Base-by-base conservation (phyloP, 768 basidiomycete species). In the Cystofilobasidium capitatum region DNA sequence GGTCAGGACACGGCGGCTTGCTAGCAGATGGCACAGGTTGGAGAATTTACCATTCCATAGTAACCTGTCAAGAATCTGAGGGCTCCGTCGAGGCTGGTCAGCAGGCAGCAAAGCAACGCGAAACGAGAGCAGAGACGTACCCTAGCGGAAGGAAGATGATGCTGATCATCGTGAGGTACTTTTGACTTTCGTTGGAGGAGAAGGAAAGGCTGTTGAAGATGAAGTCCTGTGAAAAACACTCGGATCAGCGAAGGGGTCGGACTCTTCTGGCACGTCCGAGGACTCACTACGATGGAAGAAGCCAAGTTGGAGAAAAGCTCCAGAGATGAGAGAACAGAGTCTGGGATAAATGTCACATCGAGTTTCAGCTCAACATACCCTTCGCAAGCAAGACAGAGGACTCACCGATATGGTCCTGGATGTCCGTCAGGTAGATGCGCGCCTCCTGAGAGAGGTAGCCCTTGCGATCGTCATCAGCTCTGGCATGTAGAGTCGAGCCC, bases 61-160 rank as follows among this genome's bases (percentile, higher is more conserved):
- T 36, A 44, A 10, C 39, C 44, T 45, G 4, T 5, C 13, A n/a
- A 20, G 44, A 44, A 35, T 12, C 39, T 62, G 26, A 20, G 14
- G n/a, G 33, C 16, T 59, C 29, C 36, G 40, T 62, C 29, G 31
- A 42, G 26, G 44, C 20, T 29, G 24, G 17, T 45, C n/a, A 24
- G 24, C 39, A 44, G n/a, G n/a, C n/a, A n/a, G n/a, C n/a, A n/a
- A n/a, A n/a, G n/a, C n/a, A n/a, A n/a, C n/a, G n/a, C n/a, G n/a
- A n/a, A n/a, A n/a, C n/a, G n/a, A n/a, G n/a, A n/a, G n/a, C n/a
- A n/a, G 16, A 35, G 35, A 37, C 26, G 40, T 33, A 58, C 29
- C 37, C 24, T 4, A 68, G 17, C 16, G 62, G 62, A 12, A 68
- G 65, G 45, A 66, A 66, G 58, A 66, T 49, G 58, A 66, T 59